These are phyloP conservation scores for Teunomyces gatunensis DNA, from an alignment of 805 yeast genomes.

Conservation along the genomic window DNA sequence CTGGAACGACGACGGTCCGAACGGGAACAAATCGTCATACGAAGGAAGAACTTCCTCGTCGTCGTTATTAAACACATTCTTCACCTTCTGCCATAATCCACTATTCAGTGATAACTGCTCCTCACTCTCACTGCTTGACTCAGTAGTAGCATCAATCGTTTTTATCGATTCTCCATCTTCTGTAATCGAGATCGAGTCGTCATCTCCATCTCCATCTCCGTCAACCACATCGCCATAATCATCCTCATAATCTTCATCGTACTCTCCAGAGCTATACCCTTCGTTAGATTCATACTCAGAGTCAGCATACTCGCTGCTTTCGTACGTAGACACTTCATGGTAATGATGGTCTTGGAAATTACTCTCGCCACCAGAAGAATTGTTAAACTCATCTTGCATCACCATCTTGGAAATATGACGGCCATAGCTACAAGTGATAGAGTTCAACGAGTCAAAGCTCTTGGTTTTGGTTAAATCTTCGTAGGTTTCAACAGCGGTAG, in stretches of 20 bases:
- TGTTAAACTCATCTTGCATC: conserved; percentile 12
- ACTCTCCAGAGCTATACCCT: conserved; percentile 28
- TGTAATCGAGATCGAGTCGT: conserved; percentile 1
- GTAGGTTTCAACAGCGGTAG: conserved; percentile 4
- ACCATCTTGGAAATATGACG: conserved; percentile 43
- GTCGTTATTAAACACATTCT: conserved; percentile 39
- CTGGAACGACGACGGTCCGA: conserved; percentile 24
- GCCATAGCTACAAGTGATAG: conserved; percentile 37
- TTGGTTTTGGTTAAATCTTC: conserved; percentile 27
- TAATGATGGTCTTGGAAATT: not conserved
- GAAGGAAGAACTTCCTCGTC: conserved; percentile 50
- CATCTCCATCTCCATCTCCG: conserved; percentile 11
- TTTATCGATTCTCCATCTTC: not conserved
- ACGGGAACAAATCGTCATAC: conserved; percentile 75
- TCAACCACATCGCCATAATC: conserved; percentile 14
- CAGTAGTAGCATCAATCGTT: conserved; percentile 1
- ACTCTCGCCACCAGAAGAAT: not conserved
- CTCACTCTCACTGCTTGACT: not conserved
- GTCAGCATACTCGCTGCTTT: conserved; percentile 26
- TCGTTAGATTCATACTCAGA: conserved; percentile 35
- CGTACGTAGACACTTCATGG: conserved; percentile 3
- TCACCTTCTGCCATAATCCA: conserved; percentile 44
- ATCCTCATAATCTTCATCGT: conserved; percentile 15
- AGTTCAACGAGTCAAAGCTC: conserved; percentile 40
- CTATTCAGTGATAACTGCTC: not conserved